Conservation (phyloP, 2,329 filamentous ascomycete genomes). For the Fusarium citri region DNA sequence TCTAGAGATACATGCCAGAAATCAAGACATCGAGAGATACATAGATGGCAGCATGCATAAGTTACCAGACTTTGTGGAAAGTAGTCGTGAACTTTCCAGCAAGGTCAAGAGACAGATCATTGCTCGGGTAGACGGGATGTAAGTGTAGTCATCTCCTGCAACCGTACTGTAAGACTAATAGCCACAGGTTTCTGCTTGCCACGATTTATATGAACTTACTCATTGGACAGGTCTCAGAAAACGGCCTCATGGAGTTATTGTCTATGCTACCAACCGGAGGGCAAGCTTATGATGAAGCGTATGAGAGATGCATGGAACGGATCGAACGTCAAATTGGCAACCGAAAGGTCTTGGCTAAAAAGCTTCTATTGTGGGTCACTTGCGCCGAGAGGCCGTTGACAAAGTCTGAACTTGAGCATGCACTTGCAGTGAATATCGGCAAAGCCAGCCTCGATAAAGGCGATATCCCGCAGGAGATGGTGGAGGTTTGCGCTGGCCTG, state of each 20-base stretch:
- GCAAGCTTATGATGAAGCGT: slow-evolving; percentile 44
- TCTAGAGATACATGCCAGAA: neutral
- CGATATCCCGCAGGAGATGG: slow-evolving; percentile 48
- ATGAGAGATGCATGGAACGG: slow-evolving; percentile 55
- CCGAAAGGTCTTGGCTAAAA: slow-evolving; percentile 50
- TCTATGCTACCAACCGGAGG: slow-evolving; percentile 1
- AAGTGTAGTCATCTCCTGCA: no score
- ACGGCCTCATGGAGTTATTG: slow-evolving; percentile 36
- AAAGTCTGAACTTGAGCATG: slow-evolving; percentile 54
- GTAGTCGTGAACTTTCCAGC: rapidly evolving
- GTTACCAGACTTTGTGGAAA: neutral
- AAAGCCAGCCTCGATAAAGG: slow-evolving; percentile 48
- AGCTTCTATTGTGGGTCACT: slow-evolving; percentile 55
- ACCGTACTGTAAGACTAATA: rapidly evolving
- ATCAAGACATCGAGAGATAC: neutral
- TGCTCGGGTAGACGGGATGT: neutral
- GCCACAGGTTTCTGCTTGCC: neutral
- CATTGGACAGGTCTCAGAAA: neutral
- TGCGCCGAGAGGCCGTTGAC: slow-evolving; percentile 51
- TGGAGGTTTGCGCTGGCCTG: slow-evolving; percentile 56
- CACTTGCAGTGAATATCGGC: slow-evolving; percentile 52
- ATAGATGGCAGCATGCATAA: neutral
- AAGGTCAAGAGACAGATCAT: neutral
- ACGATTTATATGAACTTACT: neutral
- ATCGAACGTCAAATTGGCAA: slow-evolving; percentile 52